A percentile compares a stretch with the other conserved stretches of the same genome.
Evolutionary conservation across 2,329 filamentous ascomycete species (phyloP).

Genomic region (Berkeleyomyces basicola): DNA sequence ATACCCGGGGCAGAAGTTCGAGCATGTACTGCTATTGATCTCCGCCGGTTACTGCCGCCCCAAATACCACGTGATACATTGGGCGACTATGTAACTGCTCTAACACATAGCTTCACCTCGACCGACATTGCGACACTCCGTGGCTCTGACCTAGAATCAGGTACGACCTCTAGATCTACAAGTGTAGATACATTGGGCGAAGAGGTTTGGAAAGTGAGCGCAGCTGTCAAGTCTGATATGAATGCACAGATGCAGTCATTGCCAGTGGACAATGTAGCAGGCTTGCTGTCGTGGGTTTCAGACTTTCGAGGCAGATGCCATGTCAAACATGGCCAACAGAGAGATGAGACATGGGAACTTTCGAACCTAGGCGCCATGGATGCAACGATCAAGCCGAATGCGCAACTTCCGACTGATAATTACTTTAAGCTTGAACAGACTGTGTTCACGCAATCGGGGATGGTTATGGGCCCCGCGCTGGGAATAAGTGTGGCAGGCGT

Average conservation of each 20-base stretch:
- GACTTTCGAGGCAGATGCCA: constrained; percentile 29
- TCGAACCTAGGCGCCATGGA: constrained; percentile 35
- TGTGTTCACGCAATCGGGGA: constrained; percentile 34
- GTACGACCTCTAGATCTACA: background rate
- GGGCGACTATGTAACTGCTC: constrained; percentile 25
- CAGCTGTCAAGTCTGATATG: constrained; percentile 22
- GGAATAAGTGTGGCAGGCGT: constrained; percentile 32
- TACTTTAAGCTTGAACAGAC: constrained; percentile 26
- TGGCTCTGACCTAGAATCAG: too few species aligned
- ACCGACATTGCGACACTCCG: constrained; percentile 15
- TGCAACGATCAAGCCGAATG: constrained; percentile 15
- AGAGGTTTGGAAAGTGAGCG: constrained; percentile 28
- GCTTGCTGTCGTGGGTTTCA: constrained; percentile 26
- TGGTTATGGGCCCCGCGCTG: constrained; percentile 27
- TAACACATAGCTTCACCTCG: constrained; percentile 20
- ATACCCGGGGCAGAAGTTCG: background rate
- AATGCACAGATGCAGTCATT: constrained; percentile 21
- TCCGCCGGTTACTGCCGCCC: constrained; percentile 22
- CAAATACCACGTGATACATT: constrained; percentile 20
- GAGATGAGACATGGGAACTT: constrained; percentile 31
- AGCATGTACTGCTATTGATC: constrained; percentile 26
- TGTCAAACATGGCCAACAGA: constrained; percentile 26
- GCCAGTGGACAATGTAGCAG: constrained; percentile 27
- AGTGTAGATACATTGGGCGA: background rate
- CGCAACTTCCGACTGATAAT: background rate